Conservation (phyloP, 257 asterid species). For the Knoxia roxburghii region DNA sequence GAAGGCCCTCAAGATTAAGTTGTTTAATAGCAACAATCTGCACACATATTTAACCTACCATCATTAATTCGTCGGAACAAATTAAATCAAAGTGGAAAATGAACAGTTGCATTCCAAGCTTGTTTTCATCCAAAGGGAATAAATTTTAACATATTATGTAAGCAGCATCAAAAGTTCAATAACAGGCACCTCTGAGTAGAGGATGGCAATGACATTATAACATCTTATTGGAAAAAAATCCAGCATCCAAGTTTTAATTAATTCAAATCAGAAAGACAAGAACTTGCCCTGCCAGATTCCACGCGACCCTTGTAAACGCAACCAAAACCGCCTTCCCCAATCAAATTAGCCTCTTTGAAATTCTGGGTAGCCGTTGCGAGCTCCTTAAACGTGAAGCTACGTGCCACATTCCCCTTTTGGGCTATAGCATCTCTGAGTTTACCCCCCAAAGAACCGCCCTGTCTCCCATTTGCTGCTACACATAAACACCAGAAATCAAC, state of each 20-base stretch:
- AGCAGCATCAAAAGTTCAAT: neutral
- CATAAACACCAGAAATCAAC: slow-evolving; percentile 11
- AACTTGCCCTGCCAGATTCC: slow-evolving; percentile 53
- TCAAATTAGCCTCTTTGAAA: slow-evolving; percentile 61
- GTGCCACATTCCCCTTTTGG: slow-evolving; percentile 45
- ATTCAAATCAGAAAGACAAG: neutral
- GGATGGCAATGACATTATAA: neutral
- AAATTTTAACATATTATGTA: neutral
- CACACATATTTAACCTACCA: slow-evolving; percentile 7
- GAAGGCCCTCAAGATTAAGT: slow-evolving; percentile 82
- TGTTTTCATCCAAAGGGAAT: neutral
- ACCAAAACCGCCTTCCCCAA: slow-evolving; percentile 92
- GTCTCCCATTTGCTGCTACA: slow-evolving; percentile 43
- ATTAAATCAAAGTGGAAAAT: neutral
- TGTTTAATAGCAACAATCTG: slow-evolving; percentile 85
- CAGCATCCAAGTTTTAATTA: neutral
- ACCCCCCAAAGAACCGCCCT: slow-evolving; percentile 30
- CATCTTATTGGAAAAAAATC: neutral
- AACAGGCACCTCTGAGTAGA: neutral
- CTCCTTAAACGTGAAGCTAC: slow-evolving; percentile 71
- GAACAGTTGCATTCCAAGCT: neutral
- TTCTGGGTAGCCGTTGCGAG: slow-evolving; percentile 72
- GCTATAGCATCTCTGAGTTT: slow-evolving; percentile 29
- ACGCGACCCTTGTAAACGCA: slow-evolving; percentile 70
- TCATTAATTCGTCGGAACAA: neutral